These are phyloP conservation scores for Boletus huronensis DNA, from an alignment of 768 basidiomycete genomes.

Conservation along the genomic window DNA sequence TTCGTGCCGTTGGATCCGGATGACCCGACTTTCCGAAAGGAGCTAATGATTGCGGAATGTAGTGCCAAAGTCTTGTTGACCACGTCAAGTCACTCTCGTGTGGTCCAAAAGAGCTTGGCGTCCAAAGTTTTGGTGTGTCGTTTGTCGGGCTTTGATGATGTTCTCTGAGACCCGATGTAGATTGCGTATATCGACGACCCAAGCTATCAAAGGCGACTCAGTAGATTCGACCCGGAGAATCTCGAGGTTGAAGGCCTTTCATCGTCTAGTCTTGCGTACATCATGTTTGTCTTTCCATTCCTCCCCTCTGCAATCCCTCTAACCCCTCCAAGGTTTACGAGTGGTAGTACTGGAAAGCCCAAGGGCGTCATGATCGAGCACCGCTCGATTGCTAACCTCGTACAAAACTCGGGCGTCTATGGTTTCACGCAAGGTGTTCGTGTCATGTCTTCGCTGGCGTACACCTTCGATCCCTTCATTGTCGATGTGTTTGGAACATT, in stretches of 20 bases:
- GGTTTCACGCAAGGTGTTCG: slow-evolving; percentile 24
- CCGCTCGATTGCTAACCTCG: slow-evolving; percentile 20
- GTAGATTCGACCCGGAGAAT: slow-evolving; percentile 14
- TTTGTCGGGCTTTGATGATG: neutral
- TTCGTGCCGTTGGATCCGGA: slow-evolving; percentile 28
- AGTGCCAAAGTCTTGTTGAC: slow-evolving; percentile 28
- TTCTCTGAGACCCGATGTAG: slow-evolving; percentile 6
- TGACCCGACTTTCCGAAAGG: slow-evolving; percentile 29
- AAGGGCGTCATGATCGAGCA: slow-evolving; percentile 25
- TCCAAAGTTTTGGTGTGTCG: slow-evolving; percentile 22
- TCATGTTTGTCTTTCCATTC: slow-evolving; percentile 21
- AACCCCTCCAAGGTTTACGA: slow-evolving; percentile 17
- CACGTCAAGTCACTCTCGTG: slow-evolving; percentile 23
- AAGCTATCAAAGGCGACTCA: slow-evolving; percentile 24
- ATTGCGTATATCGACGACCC: slow-evolving; percentile 30
- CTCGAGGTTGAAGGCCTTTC: slow-evolving; percentile 18
- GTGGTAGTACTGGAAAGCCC: slow-evolving; percentile 23
- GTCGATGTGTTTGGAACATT: slow-evolving; percentile 18
- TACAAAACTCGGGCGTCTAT: slow-evolving; percentile 19
- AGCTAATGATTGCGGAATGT: slow-evolving; percentile 27
- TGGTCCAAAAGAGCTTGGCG: slow-evolving; percentile 20
- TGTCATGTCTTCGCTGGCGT: slow-evolving; percentile 28
- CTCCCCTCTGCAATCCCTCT: neutral
- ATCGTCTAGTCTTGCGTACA: slow-evolving; percentile 22
- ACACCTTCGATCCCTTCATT: slow-evolving; percentile 29